Evolutionary conservation across 352 stramenopile species (phyloP).

Genomic region (Phytopythium chamaehyphon): DNA sequence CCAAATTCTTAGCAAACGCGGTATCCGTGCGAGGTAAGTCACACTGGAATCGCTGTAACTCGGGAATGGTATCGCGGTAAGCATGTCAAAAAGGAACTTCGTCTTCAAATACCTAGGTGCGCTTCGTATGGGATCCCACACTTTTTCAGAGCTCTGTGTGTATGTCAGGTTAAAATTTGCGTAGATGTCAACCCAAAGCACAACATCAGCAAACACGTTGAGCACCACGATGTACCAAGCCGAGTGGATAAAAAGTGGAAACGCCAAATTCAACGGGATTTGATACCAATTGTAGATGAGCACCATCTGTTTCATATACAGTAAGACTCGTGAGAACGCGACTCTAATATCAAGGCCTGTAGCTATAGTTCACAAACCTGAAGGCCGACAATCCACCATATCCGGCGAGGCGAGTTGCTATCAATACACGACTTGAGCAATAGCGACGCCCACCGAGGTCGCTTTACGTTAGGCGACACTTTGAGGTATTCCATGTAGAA

Average conservation of each 20-base stretch:
- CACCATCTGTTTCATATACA: no score
- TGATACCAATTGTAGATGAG: constrained; percentile 38
- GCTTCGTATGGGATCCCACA: constrained; percentile 20
- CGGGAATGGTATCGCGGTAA: constrained; percentile 33
- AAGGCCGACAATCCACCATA: constrained; percentile 14
- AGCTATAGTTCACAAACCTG: no score
- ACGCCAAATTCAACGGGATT: constrained; percentile 35
- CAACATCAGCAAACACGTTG: constrained; percentile 19
- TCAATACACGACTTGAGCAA: constrained; percentile 16
- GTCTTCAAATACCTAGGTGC: constrained; percentile 20
- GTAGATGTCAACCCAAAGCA: constrained; percentile 44
- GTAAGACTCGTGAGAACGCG: no score
- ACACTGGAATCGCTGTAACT: constrained; percentile 10
- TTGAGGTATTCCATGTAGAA: constrained; percentile 7
- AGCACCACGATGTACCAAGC: constrained; percentile 19
- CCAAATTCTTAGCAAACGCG: constrained; percentile 22
- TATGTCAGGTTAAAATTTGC: constrained; percentile 33
- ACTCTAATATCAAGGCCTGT: no score
- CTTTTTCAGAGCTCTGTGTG: constrained; percentile 20
- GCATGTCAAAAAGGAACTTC: constrained; percentile 25
- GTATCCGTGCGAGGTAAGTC: constrained; percentile 12
- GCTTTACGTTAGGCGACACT: not conserved
- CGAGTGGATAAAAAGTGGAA: constrained; percentile 22
- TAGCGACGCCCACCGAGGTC: constrained; percentile 9
- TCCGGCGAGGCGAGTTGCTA: constrained; percentile 2